A percentile compares a stretch with the other conserved stretches of the same genome.
phyloP scores from a whole-genome alignment of 345 rosid genomes.

The Eucalyptus fibrosa region DNA sequence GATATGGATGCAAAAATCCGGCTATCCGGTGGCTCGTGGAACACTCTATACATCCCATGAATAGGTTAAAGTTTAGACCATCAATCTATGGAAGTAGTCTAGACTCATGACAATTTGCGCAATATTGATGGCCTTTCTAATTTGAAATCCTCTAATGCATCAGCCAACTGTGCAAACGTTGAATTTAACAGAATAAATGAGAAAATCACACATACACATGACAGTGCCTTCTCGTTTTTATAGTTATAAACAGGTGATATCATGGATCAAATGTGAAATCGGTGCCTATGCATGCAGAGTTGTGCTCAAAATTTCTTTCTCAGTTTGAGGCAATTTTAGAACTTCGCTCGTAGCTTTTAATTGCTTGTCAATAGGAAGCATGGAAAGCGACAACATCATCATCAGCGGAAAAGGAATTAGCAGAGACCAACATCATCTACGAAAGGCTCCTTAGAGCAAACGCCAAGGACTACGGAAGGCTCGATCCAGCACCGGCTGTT shows the following conservation, averaged over 20 bases:
- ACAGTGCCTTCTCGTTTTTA: background rate
- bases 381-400: background rate
- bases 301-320: background rate
- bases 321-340: background rate
- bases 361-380: background rate
- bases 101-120: background rate
- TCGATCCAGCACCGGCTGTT: slow-evolving; percentile 57
- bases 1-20: fast-evolving
- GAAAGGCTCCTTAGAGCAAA: slow-evolving; percentile 56
- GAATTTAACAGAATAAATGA: background rate
- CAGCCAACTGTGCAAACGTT: background rate
- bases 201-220: background rate
- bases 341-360: background rate
- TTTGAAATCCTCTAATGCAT: background rate
- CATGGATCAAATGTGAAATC: background rate
- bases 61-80: background rate
- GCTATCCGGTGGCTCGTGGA: background rate
- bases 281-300: background rate
- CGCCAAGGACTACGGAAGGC: slow-evolving; percentile 62
- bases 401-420: background rate
- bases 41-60: background rate
- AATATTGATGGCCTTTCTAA: background rate
- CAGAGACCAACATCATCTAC: slow-evolving; percentile 4
- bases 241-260: background rate
- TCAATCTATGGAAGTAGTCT: background rate